Conservation (phyloP, 768 basidiomycete species). For the Pleurotus pulmonarius region DNA sequence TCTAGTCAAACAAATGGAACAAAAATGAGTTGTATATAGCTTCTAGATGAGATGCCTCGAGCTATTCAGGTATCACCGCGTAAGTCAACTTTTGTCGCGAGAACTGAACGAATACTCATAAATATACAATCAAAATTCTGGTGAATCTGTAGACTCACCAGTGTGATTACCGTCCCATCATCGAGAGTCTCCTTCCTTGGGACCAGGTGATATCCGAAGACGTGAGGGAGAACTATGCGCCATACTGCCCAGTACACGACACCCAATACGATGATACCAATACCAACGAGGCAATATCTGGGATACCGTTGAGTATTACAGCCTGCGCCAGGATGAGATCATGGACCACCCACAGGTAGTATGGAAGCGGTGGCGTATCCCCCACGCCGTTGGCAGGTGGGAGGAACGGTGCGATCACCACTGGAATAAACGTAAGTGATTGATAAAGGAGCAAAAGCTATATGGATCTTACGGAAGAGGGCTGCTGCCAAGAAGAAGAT, state of each 20-base stretch:
- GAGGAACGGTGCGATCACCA: slow-evolving; percentile 54
- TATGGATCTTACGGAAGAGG: slow-evolving; percentile 38
- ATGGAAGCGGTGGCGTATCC: slow-evolving; percentile 58
- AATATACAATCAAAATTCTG: background rate
- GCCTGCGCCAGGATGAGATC: no score
- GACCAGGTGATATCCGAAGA: slow-evolving; percentile 45
- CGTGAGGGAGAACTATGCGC: slow-evolving; percentile 44
- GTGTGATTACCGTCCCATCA: slow-evolving; percentile 52
- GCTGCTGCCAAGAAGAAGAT: slow-evolving; percentile 51
- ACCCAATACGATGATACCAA: slow-evolving; percentile 41
- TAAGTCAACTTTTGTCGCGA: background rate
- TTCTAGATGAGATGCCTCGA: no score
- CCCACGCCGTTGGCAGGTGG: slow-evolving; percentile 50
- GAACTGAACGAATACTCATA: background rate
- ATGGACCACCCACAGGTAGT: slow-evolving; percentile 38
- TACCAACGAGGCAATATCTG: slow-evolving; percentile 53
- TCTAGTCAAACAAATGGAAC: no score
- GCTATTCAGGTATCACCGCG: no score
- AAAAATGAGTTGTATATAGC: no score
- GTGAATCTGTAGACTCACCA: slow-evolving; percentile 31
- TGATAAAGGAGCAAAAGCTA: background rate
- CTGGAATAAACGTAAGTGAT: slow-evolving; percentile 18
- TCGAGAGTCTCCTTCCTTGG: slow-evolving; percentile 43
- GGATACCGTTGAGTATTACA: background rate
- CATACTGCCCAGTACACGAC: slow-evolving; percentile 53